Evolutionary conservation across 108 stramenopile genomes (phyloP).

Genomic region (Aurantiochytrium sp.): DNA sequence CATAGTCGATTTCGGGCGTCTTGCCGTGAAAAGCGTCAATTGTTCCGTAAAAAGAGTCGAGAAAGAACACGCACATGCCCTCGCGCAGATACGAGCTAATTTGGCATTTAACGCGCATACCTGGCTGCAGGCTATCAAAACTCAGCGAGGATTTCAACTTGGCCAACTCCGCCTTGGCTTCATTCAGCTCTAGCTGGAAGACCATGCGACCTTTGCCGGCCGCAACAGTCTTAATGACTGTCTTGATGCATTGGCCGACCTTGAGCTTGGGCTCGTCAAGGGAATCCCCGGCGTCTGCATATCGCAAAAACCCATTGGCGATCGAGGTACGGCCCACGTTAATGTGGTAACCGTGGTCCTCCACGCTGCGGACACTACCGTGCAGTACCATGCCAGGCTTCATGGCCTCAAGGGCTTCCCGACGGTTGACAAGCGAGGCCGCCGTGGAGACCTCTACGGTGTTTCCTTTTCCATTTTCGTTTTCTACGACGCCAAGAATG

Average conservation of each 20-base stretch:
- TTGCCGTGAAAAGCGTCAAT: background rate
- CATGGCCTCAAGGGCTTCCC: background rate
- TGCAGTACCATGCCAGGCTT: background rate
- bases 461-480: background rate
- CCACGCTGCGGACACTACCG: background rate
- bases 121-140: background rate
- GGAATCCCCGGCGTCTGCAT: background rate
- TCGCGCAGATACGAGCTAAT: background rate
- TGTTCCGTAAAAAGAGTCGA: background rate
- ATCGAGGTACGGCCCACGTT: background rate
- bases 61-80: background rate
- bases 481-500: background rate
- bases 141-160: background rate
- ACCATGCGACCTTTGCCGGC: background rate
- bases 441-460: background rate
- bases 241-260: background rate
- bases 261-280: background rate
- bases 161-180: background rate
- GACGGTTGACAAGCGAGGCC: background rate
- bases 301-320: background rate
- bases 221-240: background rate
- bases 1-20: background rate
- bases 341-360: conserved; percentile 10
- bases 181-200: background rate
- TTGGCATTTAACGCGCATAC: background rate